These are phyloP conservation scores for Chlorella vulgaris DNA, from an alignment of 139 green algal genomes.

Conservation along the genomic window DNA sequence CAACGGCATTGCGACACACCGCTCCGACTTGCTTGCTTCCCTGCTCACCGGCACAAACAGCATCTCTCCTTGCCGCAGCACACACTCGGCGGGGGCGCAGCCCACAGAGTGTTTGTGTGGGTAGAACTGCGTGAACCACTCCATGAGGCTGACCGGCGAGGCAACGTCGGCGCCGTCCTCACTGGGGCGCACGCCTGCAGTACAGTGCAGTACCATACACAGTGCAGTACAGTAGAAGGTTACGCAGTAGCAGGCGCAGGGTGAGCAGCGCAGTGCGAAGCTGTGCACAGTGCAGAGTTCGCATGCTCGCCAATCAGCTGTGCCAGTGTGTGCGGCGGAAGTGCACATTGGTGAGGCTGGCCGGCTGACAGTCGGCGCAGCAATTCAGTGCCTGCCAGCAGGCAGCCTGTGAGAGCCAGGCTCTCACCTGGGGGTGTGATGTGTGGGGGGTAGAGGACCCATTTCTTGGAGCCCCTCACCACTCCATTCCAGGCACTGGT, in stretches of 20 bases:
- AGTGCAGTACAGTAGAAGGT: no score
- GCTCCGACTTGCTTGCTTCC: no score
- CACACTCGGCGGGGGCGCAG: slow-evolving; percentile 48
- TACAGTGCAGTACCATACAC: no score
- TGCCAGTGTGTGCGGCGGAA: no score
- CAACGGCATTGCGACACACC: not conserved
- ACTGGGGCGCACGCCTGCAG: slow-evolving; percentile 84
- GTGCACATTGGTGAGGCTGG: no score
- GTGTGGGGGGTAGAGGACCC: slow-evolving; percentile 74
- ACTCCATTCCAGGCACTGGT: slow-evolving; percentile 97
- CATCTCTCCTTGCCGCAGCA: slow-evolving; percentile 76
- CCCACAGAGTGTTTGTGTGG: slow-evolving; percentile 42
- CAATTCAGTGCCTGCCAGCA: no score
- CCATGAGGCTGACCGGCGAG: slow-evolving; percentile 83
- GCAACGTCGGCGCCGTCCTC: slow-evolving; percentile 90
- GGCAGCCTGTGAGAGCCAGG: not conserved
- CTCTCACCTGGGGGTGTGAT: slow-evolving; percentile 70
- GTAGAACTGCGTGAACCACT: slow-evolving; percentile 95
- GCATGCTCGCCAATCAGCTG: no score
- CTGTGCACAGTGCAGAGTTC: no score
- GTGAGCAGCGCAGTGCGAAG: no score
- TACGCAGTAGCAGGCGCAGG: no score
- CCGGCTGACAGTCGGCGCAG: no score
- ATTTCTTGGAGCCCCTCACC: slow-evolving; percentile 88
- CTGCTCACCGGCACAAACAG: slow-evolving; percentile 84